phyloP scores from a whole-genome alignment of 768 basidiomycete genomes.

The Russula sp. region DNA sequence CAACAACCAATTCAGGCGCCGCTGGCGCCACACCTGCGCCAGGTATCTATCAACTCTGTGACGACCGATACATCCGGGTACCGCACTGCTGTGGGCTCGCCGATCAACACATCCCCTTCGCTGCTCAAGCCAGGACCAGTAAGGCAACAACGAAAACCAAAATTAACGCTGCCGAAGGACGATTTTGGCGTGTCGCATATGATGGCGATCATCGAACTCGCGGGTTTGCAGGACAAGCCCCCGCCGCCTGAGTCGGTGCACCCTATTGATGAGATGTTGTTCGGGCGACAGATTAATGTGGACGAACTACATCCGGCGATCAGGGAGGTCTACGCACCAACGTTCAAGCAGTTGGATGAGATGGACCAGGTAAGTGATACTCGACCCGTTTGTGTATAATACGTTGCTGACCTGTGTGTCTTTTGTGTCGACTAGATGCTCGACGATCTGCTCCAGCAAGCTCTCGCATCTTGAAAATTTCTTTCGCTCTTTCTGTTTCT shows the following conservation, averaged over 20 bases:
- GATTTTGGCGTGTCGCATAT: constrained; percentile 86
- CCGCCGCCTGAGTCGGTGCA: constrained; percentile 46
- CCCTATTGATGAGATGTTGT: constrained; percentile 69
- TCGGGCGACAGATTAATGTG: constrained; percentile 61
- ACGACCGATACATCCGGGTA: constrained; percentile 31
- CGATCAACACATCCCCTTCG: constrained; percentile 19
- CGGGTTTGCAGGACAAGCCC: constrained; percentile 40
- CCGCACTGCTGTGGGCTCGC: constrained; percentile 29
- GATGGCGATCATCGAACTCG: constrained; percentile 83
- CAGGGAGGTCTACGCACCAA: constrained; percentile 64
- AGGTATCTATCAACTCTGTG: constrained; percentile 22
- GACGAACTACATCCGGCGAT: constrained; percentile 67
- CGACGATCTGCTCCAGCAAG: constrained; percentile 33
- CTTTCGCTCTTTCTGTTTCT: not conserved
- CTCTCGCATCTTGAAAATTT: constrained; percentile 14
- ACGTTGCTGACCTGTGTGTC: not conserved
- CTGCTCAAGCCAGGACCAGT: constrained; percentile 35
- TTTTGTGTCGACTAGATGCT: constrained; percentile 28
- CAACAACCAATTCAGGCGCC: not conserved
- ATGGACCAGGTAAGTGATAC: constrained; percentile 62
- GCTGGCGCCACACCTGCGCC: constrained; percentile 22
- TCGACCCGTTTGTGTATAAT: not conserved
- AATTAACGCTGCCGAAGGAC: constrained; percentile 58
- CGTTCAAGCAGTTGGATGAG: constrained; percentile 73
- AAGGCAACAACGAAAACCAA: constrained; percentile 40